Conservation (phyloP, 2,329 filamentous ascomycete genomes). For the Diaporthe vaccinii region DNA sequence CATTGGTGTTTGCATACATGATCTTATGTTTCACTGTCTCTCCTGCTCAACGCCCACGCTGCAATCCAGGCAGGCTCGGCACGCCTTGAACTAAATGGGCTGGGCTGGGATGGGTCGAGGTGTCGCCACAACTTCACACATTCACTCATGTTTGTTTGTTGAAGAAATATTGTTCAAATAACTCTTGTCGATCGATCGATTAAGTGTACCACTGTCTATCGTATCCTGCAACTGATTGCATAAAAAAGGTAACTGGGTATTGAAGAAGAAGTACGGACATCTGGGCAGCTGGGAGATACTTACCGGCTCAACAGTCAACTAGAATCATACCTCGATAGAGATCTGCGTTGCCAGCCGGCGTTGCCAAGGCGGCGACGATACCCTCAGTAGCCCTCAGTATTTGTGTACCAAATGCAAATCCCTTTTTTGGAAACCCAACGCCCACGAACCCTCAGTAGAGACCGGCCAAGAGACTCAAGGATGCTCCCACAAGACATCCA, state of each 20-base stretch:
- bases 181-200: slow-evolving; percentile 29
- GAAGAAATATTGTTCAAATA: background rate
- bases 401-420: slow-evolving; percentile 31
- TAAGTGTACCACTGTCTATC: slow-evolving; percentile 26
- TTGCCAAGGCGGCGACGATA: slow-evolving; percentile 12
- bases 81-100: background rate
- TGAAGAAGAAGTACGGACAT: background rate
- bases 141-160: background rate
- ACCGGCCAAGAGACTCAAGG: slow-evolving; percentile 38
- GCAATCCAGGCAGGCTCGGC: background rate
- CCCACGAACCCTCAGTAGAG: slow-evolving; percentile 41
- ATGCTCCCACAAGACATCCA: slow-evolving; percentile 42
- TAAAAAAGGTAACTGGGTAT: slow-evolving; percentile 20
- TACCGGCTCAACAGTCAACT: slow-evolving; percentile 44
- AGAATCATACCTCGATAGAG: slow-evolving; percentile 38
- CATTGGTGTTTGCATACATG: slow-evolving; percentile 1
- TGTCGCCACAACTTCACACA: background rate
- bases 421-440: slow-evolving; percentile 40
- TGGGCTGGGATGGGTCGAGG: background rate
- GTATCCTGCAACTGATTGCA: slow-evolving; percentile 35
- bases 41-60: background rate
- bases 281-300: slow-evolving; percentile 40
- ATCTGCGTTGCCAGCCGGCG: slow-evolving; percentile 44
- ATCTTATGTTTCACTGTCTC: slow-evolving; percentile 12
- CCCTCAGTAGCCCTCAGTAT: slow-evolving; percentile 31